Conservation (phyloP, 2,329 filamentous ascomycete species). For the Cryphonectria japonica region DNA sequence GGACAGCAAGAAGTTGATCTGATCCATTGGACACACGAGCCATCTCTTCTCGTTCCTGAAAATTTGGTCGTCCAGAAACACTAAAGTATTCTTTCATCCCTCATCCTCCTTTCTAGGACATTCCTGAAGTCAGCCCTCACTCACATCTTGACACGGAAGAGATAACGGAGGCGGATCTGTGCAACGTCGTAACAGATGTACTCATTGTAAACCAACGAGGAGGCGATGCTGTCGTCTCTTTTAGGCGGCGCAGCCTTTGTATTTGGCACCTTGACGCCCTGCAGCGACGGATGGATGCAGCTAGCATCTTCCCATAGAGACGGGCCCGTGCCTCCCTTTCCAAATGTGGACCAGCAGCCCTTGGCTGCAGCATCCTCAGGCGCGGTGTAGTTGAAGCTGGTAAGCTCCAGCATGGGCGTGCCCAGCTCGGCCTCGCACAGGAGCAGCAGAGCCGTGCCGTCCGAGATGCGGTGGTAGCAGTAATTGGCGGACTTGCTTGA, state of each 20-base stretch:
- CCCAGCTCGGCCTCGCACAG: constrained; percentile 87
- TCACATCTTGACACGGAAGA: constrained; percentile 65
- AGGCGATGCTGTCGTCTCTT: constrained; percentile 50
- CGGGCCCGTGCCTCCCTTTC: constrained; percentile 68
- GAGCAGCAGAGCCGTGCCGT: constrained; percentile 73
- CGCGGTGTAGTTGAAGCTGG: constrained; percentile 61
- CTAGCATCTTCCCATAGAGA: constrained; percentile 75
- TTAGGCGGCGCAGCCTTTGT: constrained; percentile 43
- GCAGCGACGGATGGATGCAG: constrained; percentile 64
- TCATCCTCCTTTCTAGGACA: neutral
- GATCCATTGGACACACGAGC: neutral
- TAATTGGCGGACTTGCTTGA: constrained; percentile 82
- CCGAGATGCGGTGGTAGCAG: constrained; percentile 65
- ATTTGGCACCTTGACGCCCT: constrained; percentile 71
- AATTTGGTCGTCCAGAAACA: neutral
- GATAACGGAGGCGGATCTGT: constrained; percentile 71
- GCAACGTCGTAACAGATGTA: constrained; percentile 73
- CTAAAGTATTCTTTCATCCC: neutral
- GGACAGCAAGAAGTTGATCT: neutral
- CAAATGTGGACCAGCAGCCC: constrained; percentile 70
- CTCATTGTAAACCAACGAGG: constrained; percentile 69
- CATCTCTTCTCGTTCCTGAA: neutral
- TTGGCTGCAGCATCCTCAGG: constrained; percentile 62
- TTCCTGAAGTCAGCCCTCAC: neutral
- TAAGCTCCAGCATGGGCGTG: constrained; percentile 70